Evolutionary conservation across 345 rosid species (phyloP), one percentile per base, ranked within the genome.

Genomic region (Psidium guajava): DNA sequence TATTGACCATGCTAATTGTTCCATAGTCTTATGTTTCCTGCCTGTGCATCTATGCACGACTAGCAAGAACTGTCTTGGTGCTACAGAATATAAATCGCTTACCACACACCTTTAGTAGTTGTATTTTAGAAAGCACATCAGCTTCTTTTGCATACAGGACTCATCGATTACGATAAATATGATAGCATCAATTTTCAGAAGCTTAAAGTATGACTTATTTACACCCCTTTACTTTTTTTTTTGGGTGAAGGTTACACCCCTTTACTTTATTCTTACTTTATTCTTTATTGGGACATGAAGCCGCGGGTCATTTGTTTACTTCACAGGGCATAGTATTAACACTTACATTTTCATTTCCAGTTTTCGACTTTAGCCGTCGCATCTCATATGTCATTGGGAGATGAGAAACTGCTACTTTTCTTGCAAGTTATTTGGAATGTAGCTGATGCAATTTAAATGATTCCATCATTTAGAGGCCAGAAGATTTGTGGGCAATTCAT

Each of bases 401-500:
- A 69, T 69, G 24, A 32, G 13, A 69, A 32, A 69, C 77, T 69
- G 77, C 47, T 83, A 32, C 50, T 83, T 83, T 57, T 28, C 74
- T 21, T 83, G 32, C 74, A 12, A 53, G 49, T 74, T 36, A 27
- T 52, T 74, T 44, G 40, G 40, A 82, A 27, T 58, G 16, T 86
- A 15, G 85, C 87, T 88, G 85, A 86, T 85, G 81, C 27, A 86
- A 74, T 56, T 85, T 61, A 55, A 64, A 69, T 73, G 47, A 56
- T 85, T 59, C 84, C 86, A 82, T 93, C 83, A 90, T 91, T 85
- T 90, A 97, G 98, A 93, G 92, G 85, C 98, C 98, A 4, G 98
- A 97, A 83, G 98, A 97, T 91, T 88, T 97, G 90, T 97, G 98
- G 98, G 96, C 95, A 87, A 83, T 92, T 89, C 94, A 97, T 89